phyloP scores from a whole-genome alignment of 257 asterid genomes.

The Salvia splendens region DNA sequence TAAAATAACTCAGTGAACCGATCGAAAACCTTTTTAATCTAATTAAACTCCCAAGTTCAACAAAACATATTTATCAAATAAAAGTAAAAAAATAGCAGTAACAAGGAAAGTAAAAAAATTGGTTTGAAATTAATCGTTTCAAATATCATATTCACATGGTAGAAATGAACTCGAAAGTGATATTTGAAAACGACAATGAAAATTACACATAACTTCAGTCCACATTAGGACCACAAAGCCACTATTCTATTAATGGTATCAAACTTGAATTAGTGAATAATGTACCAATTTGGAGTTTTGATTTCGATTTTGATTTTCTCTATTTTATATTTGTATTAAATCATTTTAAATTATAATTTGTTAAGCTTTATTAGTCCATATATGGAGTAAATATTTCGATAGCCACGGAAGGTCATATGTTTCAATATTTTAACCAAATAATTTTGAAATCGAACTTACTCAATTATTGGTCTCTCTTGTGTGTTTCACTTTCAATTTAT shows the following conservation, averaged over 20 bases:
- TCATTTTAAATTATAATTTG: background rate
- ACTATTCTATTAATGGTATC: constrained; percentile 24
- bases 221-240: constrained; percentile 42
- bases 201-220: background rate
- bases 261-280: constrained; percentile 10
- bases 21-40: no score
- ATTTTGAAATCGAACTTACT: no score
- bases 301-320: background rate
- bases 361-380: background rate
- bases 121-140: constrained; percentile 27
- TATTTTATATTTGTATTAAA: background rate
- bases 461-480: no score
- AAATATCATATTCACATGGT: constrained; percentile 29
- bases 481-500: no score
- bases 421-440: no score
- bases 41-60: no score
- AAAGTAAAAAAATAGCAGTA: no score
- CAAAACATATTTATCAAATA: no score
- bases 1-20: no score
- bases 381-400: no score
- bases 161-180: constrained; percentile 33
- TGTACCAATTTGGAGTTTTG: background rate
- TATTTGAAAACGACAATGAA: constrained; percentile 17
- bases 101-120: background rate
- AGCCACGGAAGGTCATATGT: no score